These are phyloP conservation scores for Setomelanomma holmii DNA, from an alignment of 2,329 filamentous ascomycete genomes.

Conservation along the genomic window DNA sequence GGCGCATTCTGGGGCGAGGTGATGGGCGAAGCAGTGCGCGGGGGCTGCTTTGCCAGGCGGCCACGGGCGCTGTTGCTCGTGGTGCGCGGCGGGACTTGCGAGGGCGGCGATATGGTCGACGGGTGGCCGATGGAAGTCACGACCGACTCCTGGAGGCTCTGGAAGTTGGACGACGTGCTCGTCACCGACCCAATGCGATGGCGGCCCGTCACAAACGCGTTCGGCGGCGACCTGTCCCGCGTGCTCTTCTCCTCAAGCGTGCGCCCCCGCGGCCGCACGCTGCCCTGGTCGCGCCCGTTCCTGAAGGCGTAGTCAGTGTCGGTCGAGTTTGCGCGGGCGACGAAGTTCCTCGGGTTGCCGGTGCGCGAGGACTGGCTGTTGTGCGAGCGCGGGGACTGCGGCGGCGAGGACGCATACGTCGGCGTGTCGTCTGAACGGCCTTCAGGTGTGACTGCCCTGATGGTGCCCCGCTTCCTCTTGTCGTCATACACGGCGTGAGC, in stretches of 20 bases:
- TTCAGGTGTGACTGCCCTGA: conserved; percentile 73
- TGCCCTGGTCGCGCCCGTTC: conserved; percentile 58
- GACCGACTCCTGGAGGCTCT: conserved; percentile 51
- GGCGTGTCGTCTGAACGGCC: conserved; percentile 24
- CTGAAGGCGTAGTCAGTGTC: conserved; percentile 42
- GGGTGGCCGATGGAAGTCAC: conserved; percentile 52
- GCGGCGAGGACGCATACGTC: conserved; percentile 32
- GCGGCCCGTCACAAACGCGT: conserved; percentile 55
- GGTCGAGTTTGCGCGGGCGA: conserved; percentile 41
- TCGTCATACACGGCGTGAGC: conserved; percentile 16
- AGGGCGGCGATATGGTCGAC: conserved; percentile 46
- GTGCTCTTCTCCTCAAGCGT: conserved; percentile 57
- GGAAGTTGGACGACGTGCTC: conserved; percentile 62
- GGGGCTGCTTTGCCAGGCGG: conserved; percentile 40
- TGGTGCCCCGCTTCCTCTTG: conserved; percentile 46
- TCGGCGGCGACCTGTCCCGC: conserved; percentile 51
- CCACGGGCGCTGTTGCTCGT: conserved; percentile 39
- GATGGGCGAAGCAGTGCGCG: conserved; percentile 25
- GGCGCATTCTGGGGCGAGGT: conserved; percentile 31
- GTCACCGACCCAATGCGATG: conserved; percentile 75
- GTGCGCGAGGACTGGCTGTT: conserved; percentile 28
- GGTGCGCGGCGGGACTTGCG: conserved; percentile 33
- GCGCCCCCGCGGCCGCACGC: conserved; percentile 56
- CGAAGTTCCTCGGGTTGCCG: conserved; percentile 33
- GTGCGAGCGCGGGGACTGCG: conserved; percentile 39